These are phyloP conservation scores for Phylloboletellus chloephorus DNA, from an alignment of 1,284 basidiomycete species.

Conservation along the genomic window DNA sequence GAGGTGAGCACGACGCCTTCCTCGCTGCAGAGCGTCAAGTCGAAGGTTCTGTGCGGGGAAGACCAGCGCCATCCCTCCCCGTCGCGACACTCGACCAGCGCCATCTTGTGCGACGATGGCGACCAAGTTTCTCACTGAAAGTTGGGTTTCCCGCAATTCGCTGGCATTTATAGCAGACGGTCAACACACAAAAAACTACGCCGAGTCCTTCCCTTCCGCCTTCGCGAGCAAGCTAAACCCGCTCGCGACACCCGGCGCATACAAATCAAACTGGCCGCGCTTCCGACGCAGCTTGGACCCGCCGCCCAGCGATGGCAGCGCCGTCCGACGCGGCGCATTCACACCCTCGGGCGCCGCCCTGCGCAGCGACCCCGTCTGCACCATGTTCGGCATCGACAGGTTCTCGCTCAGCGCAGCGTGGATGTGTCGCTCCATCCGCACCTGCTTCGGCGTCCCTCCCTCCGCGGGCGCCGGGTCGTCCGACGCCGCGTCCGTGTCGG, in stretches of 20 bases:
- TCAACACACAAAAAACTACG: conserved; percentile 2
- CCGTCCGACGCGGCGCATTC: conserved; percentile 1
- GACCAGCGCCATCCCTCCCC: conserved; percentile 61
- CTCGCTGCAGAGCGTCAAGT: conserved; percentile 83
- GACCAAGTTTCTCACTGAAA: too few species aligned
- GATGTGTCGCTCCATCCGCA: conserved; percentile 9
- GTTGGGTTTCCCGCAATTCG: too few species aligned
- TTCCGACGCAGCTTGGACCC: conserved; percentile 10
- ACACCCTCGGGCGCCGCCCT: conserved; percentile 6
- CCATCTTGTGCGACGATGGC: conserved; percentile 31
- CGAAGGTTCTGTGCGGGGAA: conserved; percentile 63
- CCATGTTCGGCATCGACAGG: conserved; percentile 19
- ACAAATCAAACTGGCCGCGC: conserved; percentile 15
- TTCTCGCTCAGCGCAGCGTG: conserved; percentile 20
- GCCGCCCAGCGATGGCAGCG: too few species aligned
- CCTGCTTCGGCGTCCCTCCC: conserved; percentile 9
- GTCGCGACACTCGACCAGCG: conserved; percentile 38
- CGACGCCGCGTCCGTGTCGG: not conserved
- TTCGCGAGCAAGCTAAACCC: conserved; percentile 19
- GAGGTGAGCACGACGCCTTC: conserved; percentile 59
- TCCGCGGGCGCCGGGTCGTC: not conserved
- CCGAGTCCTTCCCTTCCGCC: not conserved
- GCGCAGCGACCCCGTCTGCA: not conserved
- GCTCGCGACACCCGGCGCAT: conserved; percentile 9
- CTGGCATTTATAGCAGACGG: too few species aligned